A percentile compares a stretch with the other conserved stretches of the same genome.
phyloP scores from a whole-genome alignment of 495 filamentous ascomycete genomes.

The Gamarada debralockiae region DNA sequence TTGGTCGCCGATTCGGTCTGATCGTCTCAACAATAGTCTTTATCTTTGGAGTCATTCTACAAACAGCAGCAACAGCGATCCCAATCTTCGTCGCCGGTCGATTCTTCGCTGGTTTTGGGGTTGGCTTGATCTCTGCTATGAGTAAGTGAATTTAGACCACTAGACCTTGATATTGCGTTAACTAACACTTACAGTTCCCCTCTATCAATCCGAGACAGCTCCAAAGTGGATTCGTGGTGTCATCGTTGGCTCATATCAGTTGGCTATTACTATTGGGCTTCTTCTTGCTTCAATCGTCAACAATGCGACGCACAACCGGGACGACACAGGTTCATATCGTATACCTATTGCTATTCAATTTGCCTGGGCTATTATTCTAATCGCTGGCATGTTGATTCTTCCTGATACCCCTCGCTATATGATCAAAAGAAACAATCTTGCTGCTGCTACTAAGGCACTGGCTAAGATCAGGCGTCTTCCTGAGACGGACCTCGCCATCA shows the following conservation, averaged over 20 bases:
- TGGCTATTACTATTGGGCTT: constrained; percentile 83
- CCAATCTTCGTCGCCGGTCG: constrained; percentile 72
- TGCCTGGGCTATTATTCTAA: constrained; percentile 73
- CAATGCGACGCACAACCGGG: constrained; percentile 63
- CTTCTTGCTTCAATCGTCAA: constrained; percentile 74
- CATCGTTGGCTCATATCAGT: constrained; percentile 80
- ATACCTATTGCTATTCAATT: constrained; percentile 84
- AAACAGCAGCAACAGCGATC: constrained; percentile 62
- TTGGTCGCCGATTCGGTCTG: constrained; percentile 70
- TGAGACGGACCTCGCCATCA: constrained; percentile 54
- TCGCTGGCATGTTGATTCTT: constrained; percentile 67
- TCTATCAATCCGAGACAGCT: constrained; percentile 84
- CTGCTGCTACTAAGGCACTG: constrained; percentile 64
- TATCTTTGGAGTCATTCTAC: constrained; percentile 72
- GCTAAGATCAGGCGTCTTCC: constrained; percentile 62
- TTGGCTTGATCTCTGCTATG: constrained; percentile 72
- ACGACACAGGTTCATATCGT: constrained; percentile 65
- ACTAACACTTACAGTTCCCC: constrained; percentile 49
- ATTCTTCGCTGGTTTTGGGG: constrained; percentile 77
- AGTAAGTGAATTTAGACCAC: constrained; percentile 33
- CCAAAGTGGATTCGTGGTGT: constrained; percentile 84
- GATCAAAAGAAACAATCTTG: constrained; percentile 64
- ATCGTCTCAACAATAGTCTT: constrained; percentile 64
- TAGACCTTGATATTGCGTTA: background rate
- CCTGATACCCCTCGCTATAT: constrained; percentile 81